These are phyloP conservation scores for Eremochloa ophiuroides DNA, from an alignment of 176 grass and related monocot species.

Conservation along the genomic window DNA sequence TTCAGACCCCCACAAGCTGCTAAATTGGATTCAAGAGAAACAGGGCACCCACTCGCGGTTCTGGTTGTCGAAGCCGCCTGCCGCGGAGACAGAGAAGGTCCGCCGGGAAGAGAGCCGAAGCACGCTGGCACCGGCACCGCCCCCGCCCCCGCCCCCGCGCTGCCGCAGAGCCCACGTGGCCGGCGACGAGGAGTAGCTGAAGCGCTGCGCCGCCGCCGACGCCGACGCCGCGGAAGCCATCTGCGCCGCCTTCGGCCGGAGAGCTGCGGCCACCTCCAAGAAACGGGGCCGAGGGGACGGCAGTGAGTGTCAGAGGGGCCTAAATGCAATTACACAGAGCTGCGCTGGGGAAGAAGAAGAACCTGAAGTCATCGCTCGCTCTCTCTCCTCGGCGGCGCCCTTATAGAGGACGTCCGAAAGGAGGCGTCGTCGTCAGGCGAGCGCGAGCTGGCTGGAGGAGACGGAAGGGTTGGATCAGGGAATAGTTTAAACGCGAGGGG, in stretches of 20 bases:
- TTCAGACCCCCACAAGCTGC: not conserved
- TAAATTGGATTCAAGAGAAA: conserved; percentile 7
- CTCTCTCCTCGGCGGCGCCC: conserved; percentile 22
- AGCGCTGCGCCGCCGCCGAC: conserved; percentile 13
- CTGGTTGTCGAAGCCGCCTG: conserved; percentile 52
- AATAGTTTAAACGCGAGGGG: conserved; percentile 30
- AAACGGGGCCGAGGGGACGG: conserved; percentile 1
- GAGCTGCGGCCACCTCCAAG: conserved; percentile 48
- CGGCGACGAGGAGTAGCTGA: not conserved
- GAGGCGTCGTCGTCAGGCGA: not conserved
- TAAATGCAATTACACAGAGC: not conserved
- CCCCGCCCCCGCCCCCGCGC: no score
- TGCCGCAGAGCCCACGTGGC: conserved; percentile 33
- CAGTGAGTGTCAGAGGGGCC: not conserved
- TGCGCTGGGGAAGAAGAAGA: not conserved
- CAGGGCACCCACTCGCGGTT: conserved; percentile 56
- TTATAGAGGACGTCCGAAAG: conserved; percentile 24
- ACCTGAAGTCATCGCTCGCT: conserved; percentile 40
- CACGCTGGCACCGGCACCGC: not conserved
- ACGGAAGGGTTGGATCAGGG: not conserved
- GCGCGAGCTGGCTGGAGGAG: not conserved
- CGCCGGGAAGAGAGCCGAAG: not conserved
- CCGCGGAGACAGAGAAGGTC: conserved; percentile 30
- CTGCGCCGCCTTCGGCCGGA: conserved; percentile 34
- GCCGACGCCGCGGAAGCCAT: conserved; percentile 36